phyloP scores from a whole-genome alignment of 495 filamentous ascomycete species.

The Copromyces sp. region DNA sequence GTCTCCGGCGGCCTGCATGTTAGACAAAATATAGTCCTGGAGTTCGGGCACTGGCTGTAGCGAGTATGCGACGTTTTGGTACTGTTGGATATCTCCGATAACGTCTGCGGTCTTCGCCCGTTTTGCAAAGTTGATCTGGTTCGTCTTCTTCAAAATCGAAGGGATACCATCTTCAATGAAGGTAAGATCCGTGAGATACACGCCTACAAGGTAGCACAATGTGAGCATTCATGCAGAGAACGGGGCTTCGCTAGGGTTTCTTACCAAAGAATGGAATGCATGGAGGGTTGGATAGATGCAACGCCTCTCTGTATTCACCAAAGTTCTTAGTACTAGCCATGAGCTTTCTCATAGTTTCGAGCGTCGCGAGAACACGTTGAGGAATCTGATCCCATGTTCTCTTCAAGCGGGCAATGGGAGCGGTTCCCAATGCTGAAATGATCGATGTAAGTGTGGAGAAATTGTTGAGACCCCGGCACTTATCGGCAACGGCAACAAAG shows the following conservation, averaged over 20 bases:
- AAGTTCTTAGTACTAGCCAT: slow-evolving; percentile 99
- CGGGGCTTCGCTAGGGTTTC: slow-evolving; percentile 13
- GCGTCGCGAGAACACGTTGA: slow-evolving; percentile 60
- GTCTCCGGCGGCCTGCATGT: slow-evolving; percentile 86
- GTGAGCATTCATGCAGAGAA: slow-evolving; percentile 3
- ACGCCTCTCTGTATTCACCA: slow-evolving; percentile 84
- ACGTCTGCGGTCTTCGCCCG: slow-evolving; percentile 96
- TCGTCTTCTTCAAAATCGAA: slow-evolving; percentile 85
- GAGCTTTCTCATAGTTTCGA: slow-evolving; percentile 84
- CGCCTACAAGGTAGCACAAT: slow-evolving; percentile 45
- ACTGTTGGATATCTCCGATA: slow-evolving; percentile 95
- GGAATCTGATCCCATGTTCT: slow-evolving; percentile 94
- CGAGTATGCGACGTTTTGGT: slow-evolving; percentile 91
- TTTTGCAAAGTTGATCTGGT: slow-evolving; percentile 97
- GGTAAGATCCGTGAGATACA: slow-evolving; percentile 94
- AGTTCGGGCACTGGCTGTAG: slow-evolving; percentile 81
- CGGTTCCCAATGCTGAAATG: slow-evolving; percentile 87
- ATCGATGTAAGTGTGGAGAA: slow-evolving; percentile 98
- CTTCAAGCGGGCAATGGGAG: slow-evolving; percentile 85
- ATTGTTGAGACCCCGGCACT: slow-evolving; percentile 90
- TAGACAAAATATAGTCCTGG: slow-evolving; percentile 92
- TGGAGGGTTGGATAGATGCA: slow-evolving; percentile 87
- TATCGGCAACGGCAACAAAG: slow-evolving; percentile 95
- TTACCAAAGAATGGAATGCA: slow-evolving; percentile 98
- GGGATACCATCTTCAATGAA: slow-evolving; percentile 99